Evolutionary conservation across 2,329 filamentous ascomycete species (phyloP), one percentile per base, ranked within the genome.

Genomic region (Cladophialophora psammophila): DNA sequence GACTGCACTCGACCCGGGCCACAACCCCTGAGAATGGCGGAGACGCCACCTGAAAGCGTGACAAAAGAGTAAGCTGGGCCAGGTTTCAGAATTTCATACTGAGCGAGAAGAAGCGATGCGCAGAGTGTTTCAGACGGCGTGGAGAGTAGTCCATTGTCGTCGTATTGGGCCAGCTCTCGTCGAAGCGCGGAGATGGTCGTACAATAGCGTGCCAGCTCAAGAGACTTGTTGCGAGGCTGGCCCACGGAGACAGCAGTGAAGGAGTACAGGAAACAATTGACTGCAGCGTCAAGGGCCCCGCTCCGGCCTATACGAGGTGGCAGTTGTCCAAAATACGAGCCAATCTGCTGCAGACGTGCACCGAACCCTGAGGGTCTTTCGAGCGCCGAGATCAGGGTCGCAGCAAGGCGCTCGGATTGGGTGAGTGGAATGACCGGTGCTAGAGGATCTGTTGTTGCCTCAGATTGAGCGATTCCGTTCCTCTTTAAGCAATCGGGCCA

Each of bases 51-150:
- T 36, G 60, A 50, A 18, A 63, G 60, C 15, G 34, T 55, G 15
- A 63, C 60, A 36, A 54, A 63, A 9, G 50, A 45, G 31, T 42
- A 56, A 9, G 48, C 53, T 15, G 32, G 50, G 5, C 48, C 38
- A 6, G 60, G 60, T 31, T 63, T 55, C n/a, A 63, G 15, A 6
- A 56, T 34, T 18, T 63, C 60, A 26, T 63, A 63, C 48, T 63
- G 60, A 13, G 60, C 60, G 13, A 63, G 18, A n/a, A 63, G 52
- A 18, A 63, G 38, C 9, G 60, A 52, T 8, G 60, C 60, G 26
- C 60, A 63, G 50, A 63, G 38, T 26, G 60, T 63, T 34, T 63
- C 60, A 10, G 60, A 55, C 32, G 50, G 18, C 20, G 60, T 63
- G n/a, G 50, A 55, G 53, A 55, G 34, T 8, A 55, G n/a, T 12